A percentile compares a stretch with the other conserved stretches of the same genome.
Evolutionary conservation across 805 yeast genomes (phyloP).

Genomic region (Metschnikowia gruessii): DNA sequence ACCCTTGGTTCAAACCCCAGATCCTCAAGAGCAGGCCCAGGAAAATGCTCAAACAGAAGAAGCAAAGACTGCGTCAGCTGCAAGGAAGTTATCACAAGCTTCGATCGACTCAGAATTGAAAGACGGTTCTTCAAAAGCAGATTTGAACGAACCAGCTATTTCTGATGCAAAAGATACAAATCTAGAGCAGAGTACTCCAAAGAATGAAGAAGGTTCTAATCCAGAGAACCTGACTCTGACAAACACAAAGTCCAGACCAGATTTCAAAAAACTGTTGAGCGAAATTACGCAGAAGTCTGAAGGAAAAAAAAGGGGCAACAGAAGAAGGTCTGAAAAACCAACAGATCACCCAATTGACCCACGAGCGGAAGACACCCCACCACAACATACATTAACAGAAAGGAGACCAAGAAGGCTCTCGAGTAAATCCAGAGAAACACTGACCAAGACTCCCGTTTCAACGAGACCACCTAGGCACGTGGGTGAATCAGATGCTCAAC

Average conservation of each 20-base stretch:
- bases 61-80: not conserved
- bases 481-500: not conserved
- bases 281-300: conserved; percentile 1
- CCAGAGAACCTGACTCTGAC: not conserved
- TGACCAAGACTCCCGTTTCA: not conserved
- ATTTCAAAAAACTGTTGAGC: not conserved
- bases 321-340: not conserved
- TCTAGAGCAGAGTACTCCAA: not conserved
- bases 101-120: not conserved
- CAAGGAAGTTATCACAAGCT: not conserved
- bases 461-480: not conserved
- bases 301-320: not conserved
- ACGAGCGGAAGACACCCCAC: not conserved
- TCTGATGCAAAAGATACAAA: not conserved
- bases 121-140: too few relatives aligned
- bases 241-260: not conserved
- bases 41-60: not conserved
- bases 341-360: not conserved
- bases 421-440: not conserved
- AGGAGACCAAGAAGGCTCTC: not conserved
- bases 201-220: not conserved
- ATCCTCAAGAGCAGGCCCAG: not conserved
- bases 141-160: too few relatives aligned
- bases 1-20: conserved; percentile 1
- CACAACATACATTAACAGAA: not conserved